A percentile compares a stretch with the other conserved stretches of the same genome.
Evolutionary conservation across 1,284 basidiomycete species (phyloP).

Genomic region (Phellinidium pouzarii): DNA sequence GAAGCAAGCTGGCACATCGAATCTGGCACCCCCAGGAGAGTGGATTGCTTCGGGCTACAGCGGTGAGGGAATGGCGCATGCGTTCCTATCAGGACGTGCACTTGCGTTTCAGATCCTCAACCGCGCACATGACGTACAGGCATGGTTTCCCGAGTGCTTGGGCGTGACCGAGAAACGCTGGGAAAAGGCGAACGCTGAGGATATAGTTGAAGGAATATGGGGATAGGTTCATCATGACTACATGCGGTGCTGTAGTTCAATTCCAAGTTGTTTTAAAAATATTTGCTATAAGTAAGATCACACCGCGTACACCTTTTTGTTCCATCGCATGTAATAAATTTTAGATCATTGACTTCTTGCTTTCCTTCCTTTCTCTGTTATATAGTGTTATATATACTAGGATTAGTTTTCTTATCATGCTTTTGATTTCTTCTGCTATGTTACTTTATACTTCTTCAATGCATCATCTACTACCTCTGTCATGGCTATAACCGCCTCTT

Average conservation of each 20-base stretch:
- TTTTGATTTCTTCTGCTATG: not conserved
- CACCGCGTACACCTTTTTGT: too few relatives aligned
- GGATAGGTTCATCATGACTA: constrained; percentile 1
- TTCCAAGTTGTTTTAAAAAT: not conserved
- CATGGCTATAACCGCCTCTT: constrained; percentile 34
- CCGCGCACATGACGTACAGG: constrained; percentile 28
- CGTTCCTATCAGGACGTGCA: constrained; percentile 52
- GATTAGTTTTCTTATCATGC: not conserved
- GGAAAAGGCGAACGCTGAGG: constrained; percentile 34
- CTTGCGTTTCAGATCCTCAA: constrained; percentile 51
- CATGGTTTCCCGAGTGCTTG: constrained; percentile 46
- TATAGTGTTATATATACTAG: not conserved
- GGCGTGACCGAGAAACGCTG: constrained; percentile 45
- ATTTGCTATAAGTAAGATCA: too few relatives aligned
- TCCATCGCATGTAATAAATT: too few relatives aligned
- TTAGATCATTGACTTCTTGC: not conserved
- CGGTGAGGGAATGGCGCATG: constrained; percentile 64
- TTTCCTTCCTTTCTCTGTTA: not conserved
- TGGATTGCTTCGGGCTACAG: constrained; percentile 54
- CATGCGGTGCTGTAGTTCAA: not conserved
- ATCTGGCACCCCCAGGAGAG: constrained; percentile 32
- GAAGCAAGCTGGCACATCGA: not conserved
- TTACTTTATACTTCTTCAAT: constrained; percentile 13
- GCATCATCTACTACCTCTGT: constrained; percentile 24
- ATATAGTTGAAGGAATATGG: constrained; percentile 23